phyloP scores from a whole-genome alignment of 495 filamentous ascomycete genomes.

The Talaromyces nanjingensis region DNA sequence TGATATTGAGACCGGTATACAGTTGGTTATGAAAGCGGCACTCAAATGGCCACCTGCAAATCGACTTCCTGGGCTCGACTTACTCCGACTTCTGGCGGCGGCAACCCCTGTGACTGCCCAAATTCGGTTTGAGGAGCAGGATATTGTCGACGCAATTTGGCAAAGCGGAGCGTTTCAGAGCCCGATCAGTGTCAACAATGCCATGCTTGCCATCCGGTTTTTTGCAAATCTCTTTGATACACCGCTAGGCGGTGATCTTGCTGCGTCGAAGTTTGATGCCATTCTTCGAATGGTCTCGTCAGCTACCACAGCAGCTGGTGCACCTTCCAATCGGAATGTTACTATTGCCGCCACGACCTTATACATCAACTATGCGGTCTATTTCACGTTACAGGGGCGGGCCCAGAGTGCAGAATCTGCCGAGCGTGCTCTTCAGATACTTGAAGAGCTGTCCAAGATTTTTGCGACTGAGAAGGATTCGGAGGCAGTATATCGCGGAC shows the following conservation, averaged over 20 bases:
- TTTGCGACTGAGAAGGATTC: slow-evolving; percentile 60
- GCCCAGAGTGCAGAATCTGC: slow-evolving; percentile 34
- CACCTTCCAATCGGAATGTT: slow-evolving; percentile 67
- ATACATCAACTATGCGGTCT: slow-evolving; percentile 77
- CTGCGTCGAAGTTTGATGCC: slow-evolving; percentile 50
- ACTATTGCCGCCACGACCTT: slow-evolving; percentile 75
- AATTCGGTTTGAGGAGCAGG: slow-evolving; percentile 49
- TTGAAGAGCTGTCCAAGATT: slow-evolving; percentile 57
- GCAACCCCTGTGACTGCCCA: slow-evolving; percentile 54
- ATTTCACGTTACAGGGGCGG: slow-evolving; percentile 37
- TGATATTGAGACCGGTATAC: slow-evolving; percentile 39
- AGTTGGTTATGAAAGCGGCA: slow-evolving; percentile 56
- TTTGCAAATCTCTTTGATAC: slow-evolving; percentile 86
- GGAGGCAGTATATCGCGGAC: slow-evolving; percentile 74
- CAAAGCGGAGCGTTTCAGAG: slow-evolving; percentile 50
- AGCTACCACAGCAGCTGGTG: slow-evolving; percentile 31
- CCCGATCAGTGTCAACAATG: slow-evolving; percentile 58
- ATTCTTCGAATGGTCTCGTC: slow-evolving; percentile 45
- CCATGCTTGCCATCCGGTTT: slow-evolving; percentile 77
- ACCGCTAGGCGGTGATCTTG: slow-evolving; percentile 57
- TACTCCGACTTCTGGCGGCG: slow-evolving; percentile 71
- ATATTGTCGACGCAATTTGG: slow-evolving; percentile 36
- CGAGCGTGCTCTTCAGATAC: slow-evolving; percentile 51
- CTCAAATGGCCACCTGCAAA: slow-evolving; percentile 71
- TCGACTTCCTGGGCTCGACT: slow-evolving; percentile 76